phyloP scores from a whole-genome alignment of 2,329 filamentous ascomycete species.

The Fusarium xylarioides region DNA sequence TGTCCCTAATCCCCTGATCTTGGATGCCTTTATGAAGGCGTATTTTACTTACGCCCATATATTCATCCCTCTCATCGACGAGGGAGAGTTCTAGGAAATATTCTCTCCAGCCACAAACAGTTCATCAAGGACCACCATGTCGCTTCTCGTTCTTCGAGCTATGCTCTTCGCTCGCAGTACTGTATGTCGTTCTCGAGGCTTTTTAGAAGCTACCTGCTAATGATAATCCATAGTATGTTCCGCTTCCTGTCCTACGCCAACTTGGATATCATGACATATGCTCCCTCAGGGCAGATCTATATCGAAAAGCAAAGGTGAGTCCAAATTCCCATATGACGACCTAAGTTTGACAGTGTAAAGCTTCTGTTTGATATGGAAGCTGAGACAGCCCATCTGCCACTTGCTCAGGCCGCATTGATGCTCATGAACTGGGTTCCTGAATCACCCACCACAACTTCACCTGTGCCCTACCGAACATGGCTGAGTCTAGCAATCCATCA shows the following conservation, averaged over 20 bases:
- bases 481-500: not conserved
- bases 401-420: not conserved
- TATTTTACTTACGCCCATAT: not conserved
- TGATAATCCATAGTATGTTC: not conserved
- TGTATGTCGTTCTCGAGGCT: not conserved
- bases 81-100: constrained; percentile 1
- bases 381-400: not conserved
- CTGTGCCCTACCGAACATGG: not conserved
- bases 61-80: not conserved
- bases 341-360: not conserved
- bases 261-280: not conserved
- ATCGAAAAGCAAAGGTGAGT: not conserved
- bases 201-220: not conserved
- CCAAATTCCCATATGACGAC: fast-evolving
- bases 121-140: fast-evolving
- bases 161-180: not conserved
- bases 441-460: not conserved
- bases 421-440: not conserved
- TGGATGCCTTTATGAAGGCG: not conserved
- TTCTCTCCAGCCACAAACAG: not conserved
- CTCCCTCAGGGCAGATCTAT: not conserved
- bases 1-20: not conserved
- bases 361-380: not conserved
- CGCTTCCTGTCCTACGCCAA: not conserved
- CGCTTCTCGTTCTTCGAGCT: not conserved